Evolutionary conservation across 257 asterid genomes (phyloP).

Genomic region (Penstemon barbatus): DNA sequence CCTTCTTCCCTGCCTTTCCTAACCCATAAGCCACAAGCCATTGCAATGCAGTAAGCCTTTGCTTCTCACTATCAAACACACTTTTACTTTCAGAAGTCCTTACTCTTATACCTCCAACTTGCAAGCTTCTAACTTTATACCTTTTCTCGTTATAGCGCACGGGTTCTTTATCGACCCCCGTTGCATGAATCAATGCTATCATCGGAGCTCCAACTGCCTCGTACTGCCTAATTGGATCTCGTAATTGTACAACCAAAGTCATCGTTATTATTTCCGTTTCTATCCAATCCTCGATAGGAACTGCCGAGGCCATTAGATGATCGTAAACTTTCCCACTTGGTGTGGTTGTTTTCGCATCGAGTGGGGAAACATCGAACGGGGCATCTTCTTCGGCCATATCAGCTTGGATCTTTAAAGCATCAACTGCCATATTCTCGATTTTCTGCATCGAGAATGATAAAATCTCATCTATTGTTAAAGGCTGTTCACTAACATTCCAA

Average conservation of each 20-base stretch:
- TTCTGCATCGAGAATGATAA: constrained; percentile 73
- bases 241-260: constrained; percentile 57
- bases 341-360: constrained; percentile 30
- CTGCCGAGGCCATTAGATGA: constrained; percentile 51
- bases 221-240: constrained; percentile 87
- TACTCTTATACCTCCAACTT: constrained; percentile 69
- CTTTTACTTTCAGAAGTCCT: constrained; percentile 37
- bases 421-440: constrained; percentile 71
- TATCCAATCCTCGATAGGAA: constrained; percentile 64
- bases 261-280: constrained; percentile 38
- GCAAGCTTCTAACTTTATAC: constrained; percentile 57
- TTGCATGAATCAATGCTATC: constrained; percentile 64
- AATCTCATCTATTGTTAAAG: constrained; percentile 55
- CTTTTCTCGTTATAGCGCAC: constrained; percentile 45
- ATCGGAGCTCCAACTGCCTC: constrained; percentile 92
- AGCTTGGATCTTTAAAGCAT: constrained; percentile 76
- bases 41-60: constrained; percentile 75
- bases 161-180: constrained; percentile 10
- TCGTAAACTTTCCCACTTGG: constrained; percentile 32
- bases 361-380: constrained; percentile 79
- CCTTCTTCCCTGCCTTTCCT: constrained; percentile 64
- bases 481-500: constrained; percentile 72
- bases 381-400: constrained; percentile 68
- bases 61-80: constrained; percentile 79
- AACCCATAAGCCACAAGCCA: constrained; percentile 79